Percentiles rank a stretch among this genome's conserved stretches.
These are phyloP conservation scores for Aspergillus viridinutans DNA, from an alignment of 2,329 filamentous ascomycete genomes.

Conservation along the genomic window DNA sequence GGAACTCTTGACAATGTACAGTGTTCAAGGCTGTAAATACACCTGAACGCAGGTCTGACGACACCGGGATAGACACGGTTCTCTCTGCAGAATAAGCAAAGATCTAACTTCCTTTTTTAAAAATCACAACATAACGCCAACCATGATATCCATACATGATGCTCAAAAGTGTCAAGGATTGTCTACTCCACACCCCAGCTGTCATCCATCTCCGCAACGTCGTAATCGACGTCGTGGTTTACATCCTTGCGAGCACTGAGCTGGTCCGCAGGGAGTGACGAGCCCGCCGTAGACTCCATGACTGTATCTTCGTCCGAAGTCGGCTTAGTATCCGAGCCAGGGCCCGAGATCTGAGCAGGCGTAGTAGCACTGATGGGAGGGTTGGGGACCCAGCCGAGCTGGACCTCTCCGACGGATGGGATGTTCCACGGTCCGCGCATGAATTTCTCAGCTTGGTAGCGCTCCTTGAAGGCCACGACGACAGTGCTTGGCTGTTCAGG, in stretches of 20 bases:
- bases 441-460: conserved; percentile 53
- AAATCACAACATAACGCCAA: not conserved
- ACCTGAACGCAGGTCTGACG: not conserved
- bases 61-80: not conserved
- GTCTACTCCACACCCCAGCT: conserved; percentile 32
- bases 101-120: not conserved
- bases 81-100: not conserved
- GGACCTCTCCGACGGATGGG: conserved; percentile 50
- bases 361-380: conserved; percentile 22
- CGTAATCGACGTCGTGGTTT: conserved; percentile 45
- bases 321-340: conserved; percentile 19
- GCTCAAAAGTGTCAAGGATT: not conserved
- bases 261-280: conserved; percentile 12
- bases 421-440: conserved; percentile 46
- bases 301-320: conserved; percentile 24
- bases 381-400: conserved; percentile 52
- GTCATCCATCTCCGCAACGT: conserved; percentile 49
- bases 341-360: conserved; percentile 7
- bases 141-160: not conserved
- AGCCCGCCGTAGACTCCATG: conserved; percentile 26
- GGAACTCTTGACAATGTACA: not conserved
- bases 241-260: conserved; percentile 15
- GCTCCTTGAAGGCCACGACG: conserved; percentile 46
- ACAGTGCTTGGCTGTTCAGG: conserved; percentile 38
- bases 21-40: conserved; percentile 3